Percentiles rank a stretch among this genome's conserved stretches.
Conservation (phyloP, 768 basidiomycete genomes). For the Gymnopilus junonius region DNA sequence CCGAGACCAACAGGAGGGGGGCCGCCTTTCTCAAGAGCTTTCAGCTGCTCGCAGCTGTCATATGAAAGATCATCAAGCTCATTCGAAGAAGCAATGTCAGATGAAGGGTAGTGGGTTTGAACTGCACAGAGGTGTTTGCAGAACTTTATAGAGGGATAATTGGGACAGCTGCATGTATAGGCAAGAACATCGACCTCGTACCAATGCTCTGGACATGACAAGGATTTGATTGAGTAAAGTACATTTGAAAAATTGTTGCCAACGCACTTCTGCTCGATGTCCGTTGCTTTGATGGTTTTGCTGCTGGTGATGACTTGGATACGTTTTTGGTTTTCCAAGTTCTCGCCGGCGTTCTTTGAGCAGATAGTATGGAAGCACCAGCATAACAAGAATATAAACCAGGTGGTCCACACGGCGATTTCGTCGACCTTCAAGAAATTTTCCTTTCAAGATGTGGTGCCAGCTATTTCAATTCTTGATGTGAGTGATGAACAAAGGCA, state of each 20-base stretch:
- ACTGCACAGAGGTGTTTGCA: constrained; percentile 27
- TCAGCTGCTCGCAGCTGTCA: too few species aligned
- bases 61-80: background rate
- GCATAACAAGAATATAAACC: constrained; percentile 17
- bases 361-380: constrained; percentile 19
- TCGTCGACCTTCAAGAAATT: constrained; percentile 26
- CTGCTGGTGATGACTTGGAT: background rate
- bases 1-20: too few species aligned
- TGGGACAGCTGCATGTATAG: constrained; percentile 11
- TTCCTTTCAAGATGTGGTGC: constrained; percentile 31
- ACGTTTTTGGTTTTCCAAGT: constrained; percentile 16
- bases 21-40: too few species aligned
- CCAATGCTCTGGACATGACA: background rate
- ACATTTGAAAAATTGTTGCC: constrained; percentile 1
- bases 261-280: background rate
- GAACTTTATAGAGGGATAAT: constrained; percentile 17
- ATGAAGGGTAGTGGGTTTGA: background rate
- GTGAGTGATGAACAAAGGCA: too few species aligned
- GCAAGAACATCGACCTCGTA: constrained; percentile 9
- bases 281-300: background rate
- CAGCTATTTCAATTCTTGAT: constrained; percentile 1
- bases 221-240: background rate
- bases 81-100: background rate
- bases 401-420: constrained; percentile 29
- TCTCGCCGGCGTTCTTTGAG: constrained; percentile 19